These are phyloP conservation scores for Hypoxylon lienhwacheense DNA, from an alignment of 495 filamentous ascomycete species.

Conservation along the genomic window DNA sequence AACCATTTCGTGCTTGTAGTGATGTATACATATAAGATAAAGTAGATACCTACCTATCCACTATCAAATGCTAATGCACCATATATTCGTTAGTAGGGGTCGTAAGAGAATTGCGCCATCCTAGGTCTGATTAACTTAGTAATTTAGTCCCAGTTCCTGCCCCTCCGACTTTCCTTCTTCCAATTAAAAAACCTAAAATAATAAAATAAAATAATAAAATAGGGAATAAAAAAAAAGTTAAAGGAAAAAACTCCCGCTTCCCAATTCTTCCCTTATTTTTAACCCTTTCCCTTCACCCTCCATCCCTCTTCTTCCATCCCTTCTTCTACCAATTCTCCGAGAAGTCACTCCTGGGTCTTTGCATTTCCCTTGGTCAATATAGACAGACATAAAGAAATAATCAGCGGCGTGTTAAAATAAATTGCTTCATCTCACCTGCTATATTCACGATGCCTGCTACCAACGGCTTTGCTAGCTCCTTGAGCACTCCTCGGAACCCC, in stretches of 20 bases:
- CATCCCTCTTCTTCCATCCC: slow-evolving; percentile 34
- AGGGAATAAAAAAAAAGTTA: too few species aligned
- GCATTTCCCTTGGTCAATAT: slow-evolving; percentile 19
- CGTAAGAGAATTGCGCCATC: slow-evolving; percentile 34
- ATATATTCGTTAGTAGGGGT: slow-evolving; percentile 13
- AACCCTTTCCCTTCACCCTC: slow-evolving; percentile 20
- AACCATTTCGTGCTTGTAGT: too few species aligned
- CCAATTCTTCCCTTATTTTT: slow-evolving; percentile 34
- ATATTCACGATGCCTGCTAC: slow-evolving; percentile 63
- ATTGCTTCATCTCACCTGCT: slow-evolving; percentile 6
- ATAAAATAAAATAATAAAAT: too few species aligned
- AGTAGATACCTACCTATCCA: too few species aligned
- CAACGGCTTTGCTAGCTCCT: slow-evolving; percentile 47
- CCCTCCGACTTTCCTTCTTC: slow-evolving; percentile 25
- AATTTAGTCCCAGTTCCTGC: slow-evolving; percentile 17
- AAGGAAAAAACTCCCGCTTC: slow-evolving; percentile 34
- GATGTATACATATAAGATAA: too few species aligned
- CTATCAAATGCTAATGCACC: too few species aligned
- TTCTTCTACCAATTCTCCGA: slow-evolving; percentile 28
- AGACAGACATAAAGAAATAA: slow-evolving; percentile 20
- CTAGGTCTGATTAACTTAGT: neutral
- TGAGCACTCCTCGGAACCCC: slow-evolving; percentile 54
- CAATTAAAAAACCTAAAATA: slow-evolving; percentile 20
- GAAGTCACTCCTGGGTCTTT: slow-evolving; percentile 28
- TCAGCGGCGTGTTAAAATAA: slow-evolving; percentile 12